Evolutionary conservation across 257 asterid species (phyloP).

Genomic region (Osmanthus fragrans): DNA sequence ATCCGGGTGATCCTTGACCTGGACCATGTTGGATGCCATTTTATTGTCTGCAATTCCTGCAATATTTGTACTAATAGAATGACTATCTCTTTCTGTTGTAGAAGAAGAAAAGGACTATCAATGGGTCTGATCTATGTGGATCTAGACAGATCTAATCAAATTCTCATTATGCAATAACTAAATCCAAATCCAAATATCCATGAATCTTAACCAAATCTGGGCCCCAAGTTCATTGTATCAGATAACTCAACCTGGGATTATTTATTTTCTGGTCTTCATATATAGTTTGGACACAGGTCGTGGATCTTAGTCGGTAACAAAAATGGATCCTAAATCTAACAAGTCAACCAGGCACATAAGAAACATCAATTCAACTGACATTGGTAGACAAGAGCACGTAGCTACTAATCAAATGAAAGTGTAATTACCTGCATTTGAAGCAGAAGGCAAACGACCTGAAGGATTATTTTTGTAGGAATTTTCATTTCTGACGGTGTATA

Average conservation of each 20-base stretch:
- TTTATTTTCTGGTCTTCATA: not conserved
- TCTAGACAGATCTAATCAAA: not conserved
- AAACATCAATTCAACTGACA: slow-evolving; percentile 17
- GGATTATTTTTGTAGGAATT: slow-evolving; percentile 66
- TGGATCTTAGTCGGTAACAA: not conserved
- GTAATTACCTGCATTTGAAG: slow-evolving; percentile 52
- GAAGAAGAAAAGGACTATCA: not conserved
- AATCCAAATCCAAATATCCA: not conserved
- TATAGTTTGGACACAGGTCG: not conserved
- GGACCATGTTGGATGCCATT: slow-evolving; percentile 53
- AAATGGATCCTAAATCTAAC: not conserved
- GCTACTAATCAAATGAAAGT: slow-evolving; percentile 15
- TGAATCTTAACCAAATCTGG: not conserved
- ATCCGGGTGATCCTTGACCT: slow-evolving; percentile 62
- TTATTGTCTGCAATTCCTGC: slow-evolving; percentile 61
- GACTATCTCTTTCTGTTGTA: slow-evolving; percentile 13
- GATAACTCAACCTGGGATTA: not conserved
- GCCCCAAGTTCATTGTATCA: not conserved
- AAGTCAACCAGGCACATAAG: not conserved
- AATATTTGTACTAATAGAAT: slow-evolving; percentile 23
- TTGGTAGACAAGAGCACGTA: not conserved
- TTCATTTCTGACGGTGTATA: slow-evolving; percentile 55
- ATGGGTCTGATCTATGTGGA: not conserved
- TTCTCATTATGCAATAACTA: not conserved
- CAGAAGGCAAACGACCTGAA: slow-evolving; percentile 59